These are phyloP conservation scores for Prasinococcaceae sp. DNA, from an alignment of 139 green algal species.

Conservation along the genomic window DNA sequence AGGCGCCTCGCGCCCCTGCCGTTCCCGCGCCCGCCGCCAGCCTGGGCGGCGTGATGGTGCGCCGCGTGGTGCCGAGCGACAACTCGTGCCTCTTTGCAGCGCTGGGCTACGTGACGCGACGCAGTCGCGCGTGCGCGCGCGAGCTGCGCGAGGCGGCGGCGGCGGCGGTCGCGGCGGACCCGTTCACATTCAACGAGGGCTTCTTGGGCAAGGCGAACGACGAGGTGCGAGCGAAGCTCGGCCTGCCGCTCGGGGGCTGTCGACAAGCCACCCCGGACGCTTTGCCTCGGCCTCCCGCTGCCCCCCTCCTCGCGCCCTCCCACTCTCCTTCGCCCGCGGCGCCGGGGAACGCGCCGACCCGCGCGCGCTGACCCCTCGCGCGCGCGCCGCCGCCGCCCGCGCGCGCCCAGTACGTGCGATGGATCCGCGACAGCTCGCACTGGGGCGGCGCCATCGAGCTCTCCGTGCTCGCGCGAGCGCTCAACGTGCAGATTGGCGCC, in stretches of 20 bases:
- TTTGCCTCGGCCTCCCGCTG: no score
- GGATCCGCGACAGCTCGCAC: conserved; percentile 25
- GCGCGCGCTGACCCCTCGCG: no score
- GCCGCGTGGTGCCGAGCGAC: conserved; percentile 67
- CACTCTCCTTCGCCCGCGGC: no score
- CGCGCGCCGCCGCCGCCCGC: no score
- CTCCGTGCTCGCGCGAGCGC: conserved; percentile 52
- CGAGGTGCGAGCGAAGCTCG: conserved; percentile 4
- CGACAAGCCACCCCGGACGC: conserved; percentile 33
- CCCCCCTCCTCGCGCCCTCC: no score
- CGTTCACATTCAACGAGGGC: conserved; percentile 57
- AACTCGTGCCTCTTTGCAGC: conserved; percentile 91
- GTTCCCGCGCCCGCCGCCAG: background rate
- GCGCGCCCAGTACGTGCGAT: no score
- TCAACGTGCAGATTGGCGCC: conserved; percentile 61
- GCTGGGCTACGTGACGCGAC: conserved; percentile 53
- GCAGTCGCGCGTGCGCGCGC: conserved; percentile 19
- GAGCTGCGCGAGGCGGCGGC: conserved; percentile 50
- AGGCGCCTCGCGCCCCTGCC: no score
- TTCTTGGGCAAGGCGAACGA: conserved; percentile 41
- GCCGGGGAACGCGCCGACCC: no score
- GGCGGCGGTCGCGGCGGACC: conserved; percentile 36
- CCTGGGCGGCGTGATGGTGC: conserved; percentile 31
- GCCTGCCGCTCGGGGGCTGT: no score
- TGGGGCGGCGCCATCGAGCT: conserved; percentile 95